Percentiles rank a stretch among this genome's conserved stretches.
Evolutionary conservation across 148 eudicot species (phyloP).

Genomic region (Cornus florida): DNA sequence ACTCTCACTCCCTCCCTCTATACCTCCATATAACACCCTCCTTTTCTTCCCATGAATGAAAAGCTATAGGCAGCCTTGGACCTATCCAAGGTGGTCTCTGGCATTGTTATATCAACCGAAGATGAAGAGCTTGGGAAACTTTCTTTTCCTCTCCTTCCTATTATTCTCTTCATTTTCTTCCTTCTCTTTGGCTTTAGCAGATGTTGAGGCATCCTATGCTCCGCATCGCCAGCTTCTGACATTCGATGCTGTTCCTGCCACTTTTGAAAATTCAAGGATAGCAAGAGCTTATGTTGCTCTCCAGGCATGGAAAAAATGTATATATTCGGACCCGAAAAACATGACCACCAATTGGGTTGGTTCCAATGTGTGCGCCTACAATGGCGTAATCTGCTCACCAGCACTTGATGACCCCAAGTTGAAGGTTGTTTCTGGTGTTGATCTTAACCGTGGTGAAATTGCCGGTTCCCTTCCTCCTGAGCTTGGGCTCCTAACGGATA

Average conservation of each 20-base stretch:
- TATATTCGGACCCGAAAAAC: constrained; percentile 59
- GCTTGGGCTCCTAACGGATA: constrained; percentile 57
- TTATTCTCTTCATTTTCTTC: constrained; percentile 7
- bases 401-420: constrained; percentile 54
- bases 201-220: constrained; percentile 10
- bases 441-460: constrained; percentile 61
- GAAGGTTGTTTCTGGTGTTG: constrained; percentile 69
- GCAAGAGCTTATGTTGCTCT: constrained; percentile 60
- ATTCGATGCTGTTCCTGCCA: constrained; percentile 11
- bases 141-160: constrained; percentile 27
- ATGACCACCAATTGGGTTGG: constrained; percentile 63
- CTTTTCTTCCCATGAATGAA: background rate
- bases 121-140: constrained; percentile 26
- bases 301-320: constrained; percentile 60
- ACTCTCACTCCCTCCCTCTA: background rate
- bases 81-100: constrained; percentile 10
- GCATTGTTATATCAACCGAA: constrained; percentile 6
- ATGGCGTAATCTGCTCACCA: constrained; percentile 55
- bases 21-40: constrained; percentile 11
- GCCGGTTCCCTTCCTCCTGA: constrained; percentile 71
- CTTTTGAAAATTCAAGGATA: constrained; percentile 53
- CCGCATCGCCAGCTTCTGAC: constrained; percentile 18
- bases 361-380: constrained; percentile 63
- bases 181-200: background rate
- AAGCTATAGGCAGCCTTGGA: constrained; percentile 28